These are phyloP conservation scores for Ceriops tagal DNA, from an alignment of 345 rosid species.

Conservation along the genomic window DNA sequence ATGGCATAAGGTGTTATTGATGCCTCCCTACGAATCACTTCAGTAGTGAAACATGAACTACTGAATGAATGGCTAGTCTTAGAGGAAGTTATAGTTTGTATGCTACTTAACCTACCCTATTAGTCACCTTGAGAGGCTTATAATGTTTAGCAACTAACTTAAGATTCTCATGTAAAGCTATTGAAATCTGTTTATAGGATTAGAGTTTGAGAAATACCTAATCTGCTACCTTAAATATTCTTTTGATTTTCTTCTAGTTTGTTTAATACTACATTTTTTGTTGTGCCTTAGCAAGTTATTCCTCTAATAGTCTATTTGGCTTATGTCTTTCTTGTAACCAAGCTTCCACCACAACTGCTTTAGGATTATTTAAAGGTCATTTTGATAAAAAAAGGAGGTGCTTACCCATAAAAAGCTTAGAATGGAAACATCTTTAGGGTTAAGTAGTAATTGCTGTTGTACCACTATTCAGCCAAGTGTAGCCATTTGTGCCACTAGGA, in stretches of 20 bases:
- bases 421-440: neutral
- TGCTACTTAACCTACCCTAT: neutral
- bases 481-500: neutral
- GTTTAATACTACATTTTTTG: neutral
- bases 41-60: neutral
- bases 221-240: neutral
- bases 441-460: neutral
- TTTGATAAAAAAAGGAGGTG: no score
- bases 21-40: neutral
- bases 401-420: neutral
- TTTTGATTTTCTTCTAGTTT: accelerated
- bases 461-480: neutral
- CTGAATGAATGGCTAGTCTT: neutral
- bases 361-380: neutral
- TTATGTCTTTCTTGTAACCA: neutral
- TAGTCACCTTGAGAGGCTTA: neutral
- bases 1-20: no score
- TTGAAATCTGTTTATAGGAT: neutral
- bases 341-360: neutral
- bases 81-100: neutral
- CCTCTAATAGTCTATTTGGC: accelerated
- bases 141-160: neutral
- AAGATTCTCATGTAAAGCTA: neutral
- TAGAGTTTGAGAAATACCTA: neutral
- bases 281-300: neutral